phyloP scores from a whole-genome alignment of 768 basidiomycete species.

The Tulasnella sp. region DNA sequence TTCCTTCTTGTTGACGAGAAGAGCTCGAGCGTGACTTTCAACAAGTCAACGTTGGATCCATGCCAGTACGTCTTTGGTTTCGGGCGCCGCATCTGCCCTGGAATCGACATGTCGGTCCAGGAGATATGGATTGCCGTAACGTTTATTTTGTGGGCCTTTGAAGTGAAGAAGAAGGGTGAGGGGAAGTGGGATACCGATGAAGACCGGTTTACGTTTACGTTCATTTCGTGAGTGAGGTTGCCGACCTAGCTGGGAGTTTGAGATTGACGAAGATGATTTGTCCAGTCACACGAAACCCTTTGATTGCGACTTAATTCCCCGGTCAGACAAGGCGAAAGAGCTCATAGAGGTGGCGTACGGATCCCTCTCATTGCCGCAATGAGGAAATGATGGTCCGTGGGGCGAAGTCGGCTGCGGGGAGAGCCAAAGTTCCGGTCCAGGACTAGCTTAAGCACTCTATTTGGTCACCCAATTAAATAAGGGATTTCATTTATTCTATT shows the following conservation, averaged over 20 bases:
- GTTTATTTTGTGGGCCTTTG: neutral
- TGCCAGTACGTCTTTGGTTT: conserved; percentile 11
- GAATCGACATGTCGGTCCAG: conserved; percentile 2
- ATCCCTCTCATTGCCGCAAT: neutral
- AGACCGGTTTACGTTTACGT: conserved; percentile 1
- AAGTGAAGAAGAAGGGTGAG: neutral
- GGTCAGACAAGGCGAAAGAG: neutral
- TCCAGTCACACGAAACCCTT: neutral
- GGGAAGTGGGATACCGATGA: conserved; percentile 5
- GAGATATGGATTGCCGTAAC: conserved; percentile 1
- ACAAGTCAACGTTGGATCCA: neutral
- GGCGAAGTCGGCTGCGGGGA: neutral
- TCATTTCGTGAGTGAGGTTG: neutral
- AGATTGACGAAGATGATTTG: neutral
- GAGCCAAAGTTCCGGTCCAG: neutral
- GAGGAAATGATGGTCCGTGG: neutral
- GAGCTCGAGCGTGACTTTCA: neutral
- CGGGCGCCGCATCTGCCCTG: conserved; percentile 21
- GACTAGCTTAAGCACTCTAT: neutral
- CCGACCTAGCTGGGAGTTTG: neutral
- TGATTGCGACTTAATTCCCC: neutral
- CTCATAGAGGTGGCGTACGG: neutral
- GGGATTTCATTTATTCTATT: neutral
- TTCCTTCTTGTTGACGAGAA: conserved; percentile 1
- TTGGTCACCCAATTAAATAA: neutral